Evolutionary conservation across 495 filamentous ascomycete genomes (phyloP), one percentile per base, ranked within the genome.

Genomic region (Letharia columbiana): DNA sequence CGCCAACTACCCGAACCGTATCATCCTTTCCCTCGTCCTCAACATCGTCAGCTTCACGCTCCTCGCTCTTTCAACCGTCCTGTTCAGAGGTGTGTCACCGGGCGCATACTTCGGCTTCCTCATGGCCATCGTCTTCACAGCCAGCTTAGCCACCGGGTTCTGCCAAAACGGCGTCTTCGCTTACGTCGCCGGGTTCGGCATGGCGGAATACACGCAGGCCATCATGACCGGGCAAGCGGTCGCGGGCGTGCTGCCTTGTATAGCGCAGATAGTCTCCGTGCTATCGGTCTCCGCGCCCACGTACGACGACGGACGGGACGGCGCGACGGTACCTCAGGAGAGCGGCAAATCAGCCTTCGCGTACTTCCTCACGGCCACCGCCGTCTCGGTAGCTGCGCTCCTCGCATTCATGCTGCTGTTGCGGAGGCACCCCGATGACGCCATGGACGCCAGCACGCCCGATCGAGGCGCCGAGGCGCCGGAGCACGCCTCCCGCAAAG

Each of bases 151-250:
- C 1, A 85, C 91, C 0, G 95, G 89, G 0, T 79, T 98, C 63
- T 90, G 88, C 73, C 94, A 97, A 77, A 98, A 98, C 74, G 94
- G 95, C 59, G 85, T 92, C 44, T 98, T 97, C 75, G 89, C 95
- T 10, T 97, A 92, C 71, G 92, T 90, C 15, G 83, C 91, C 11
- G 87, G 88, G 39, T 96, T 96, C 69, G 65, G 67, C 9, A 41
- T 60, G n/a, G 57, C 45, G 20, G 87, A 91, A 70, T 98, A 96
- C 77, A 96, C 89, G 60, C 92, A 97, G 75, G 94, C 88, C 28
- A 92, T 98, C 74, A 98, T 99, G 95, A 86, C 86, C 35, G 94
- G 94, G 12, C 94, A 99, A 74, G 95, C 86, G 20, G 80, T 98
- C 10, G 92, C 94, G 2, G 94, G 94, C 42, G 92, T 99, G 6